Evolutionary conservation across 495 filamentous ascomycete genomes (phyloP).

Genomic region (Aspergillus ostianus): DNA sequence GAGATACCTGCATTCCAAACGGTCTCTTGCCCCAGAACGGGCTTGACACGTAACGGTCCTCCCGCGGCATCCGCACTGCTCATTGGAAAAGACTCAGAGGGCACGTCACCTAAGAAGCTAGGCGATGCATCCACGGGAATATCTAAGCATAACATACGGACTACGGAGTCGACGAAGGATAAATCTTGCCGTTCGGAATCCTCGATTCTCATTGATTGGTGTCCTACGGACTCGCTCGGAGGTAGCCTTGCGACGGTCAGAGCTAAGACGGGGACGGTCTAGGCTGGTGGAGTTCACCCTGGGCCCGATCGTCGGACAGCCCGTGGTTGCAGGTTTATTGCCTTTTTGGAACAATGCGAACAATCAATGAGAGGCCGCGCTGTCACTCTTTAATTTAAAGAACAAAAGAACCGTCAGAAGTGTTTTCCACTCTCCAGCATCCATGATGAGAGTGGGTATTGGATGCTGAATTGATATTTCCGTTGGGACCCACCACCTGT

Average conservation of each 20-base stretch:
- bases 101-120: not conserved
- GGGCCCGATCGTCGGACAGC: not conserved
- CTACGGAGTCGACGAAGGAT: not conserved
- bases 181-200: not conserved
- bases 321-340: not conserved
- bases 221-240: not conserved
- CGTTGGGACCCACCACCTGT: too few relatives aligned
- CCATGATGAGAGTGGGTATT: not conserved
- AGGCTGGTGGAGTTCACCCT: not conserved
- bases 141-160: not conserved
- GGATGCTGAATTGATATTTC: too few relatives aligned
- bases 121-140: not conserved
- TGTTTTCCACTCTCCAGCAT: not conserved
- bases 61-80: not conserved
- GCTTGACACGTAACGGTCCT: constrained; percentile 41
- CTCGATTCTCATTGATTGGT: not conserved
- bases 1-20: not conserved
- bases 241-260: not conserved
- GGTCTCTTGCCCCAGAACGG: constrained; percentile 27
- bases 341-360: not conserved
- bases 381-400: not conserved
- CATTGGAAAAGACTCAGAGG: not conserved
- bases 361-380: not conserved
- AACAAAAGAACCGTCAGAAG: not conserved
- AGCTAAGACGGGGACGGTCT: not conserved